Evolutionary conservation across 2,329 filamentous ascomycete genomes (phyloP), one percentile per base, ranked within the genome.

Genomic region (Byssoonygena ceratinophila): DNA sequence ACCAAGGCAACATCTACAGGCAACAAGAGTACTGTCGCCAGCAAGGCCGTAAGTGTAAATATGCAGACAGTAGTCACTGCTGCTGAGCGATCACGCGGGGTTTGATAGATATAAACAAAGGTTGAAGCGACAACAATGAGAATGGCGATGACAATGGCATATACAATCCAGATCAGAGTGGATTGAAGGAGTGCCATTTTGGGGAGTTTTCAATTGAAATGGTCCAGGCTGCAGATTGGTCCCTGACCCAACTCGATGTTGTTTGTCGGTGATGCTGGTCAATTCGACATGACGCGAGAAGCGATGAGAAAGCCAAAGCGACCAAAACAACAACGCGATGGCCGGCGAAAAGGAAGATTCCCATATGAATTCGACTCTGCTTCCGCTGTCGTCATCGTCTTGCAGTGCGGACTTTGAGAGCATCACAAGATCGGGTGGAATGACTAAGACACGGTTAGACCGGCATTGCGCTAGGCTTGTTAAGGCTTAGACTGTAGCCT

Each of bases 1-100:
- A 96, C 85, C 60, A 98, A 80, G 9, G 92, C 92, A 60, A 97
- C 88, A 68, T 98, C 92, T 67, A 97, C 91, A 22, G 92, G 92
- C 25, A 96, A 81, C 20, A 98, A 80, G 31, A 98, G 79, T 25
- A 96, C 83, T 1, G 92, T 98, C 12, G 92, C 92, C 51, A 98
- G 81, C 27, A 98, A 79, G 7, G 86, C 80, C 8, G 90, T 89
- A 43, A 95, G 77, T 52, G 89, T 92, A 69, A 96, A 73, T 60
- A 94, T 89, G 66, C 87, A 87, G 61, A 96, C 85, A 50, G 82
- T 76, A 55, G 84, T 94, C 56, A 97, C 88, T 46, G 85, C 76
- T 36, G 81, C 79, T 20, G 88, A 92, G 57, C 92, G 83, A 54
- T 97, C 91, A 61, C 86, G 82, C 31, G 90, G 86, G 9, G 85